Percentiles rank a stretch among this genome's conserved stretches.
These are phyloP conservation scores for Favolaschia claudopus DNA, from an alignment of 768 basidiomycete species.

Conservation along the genomic window DNA sequence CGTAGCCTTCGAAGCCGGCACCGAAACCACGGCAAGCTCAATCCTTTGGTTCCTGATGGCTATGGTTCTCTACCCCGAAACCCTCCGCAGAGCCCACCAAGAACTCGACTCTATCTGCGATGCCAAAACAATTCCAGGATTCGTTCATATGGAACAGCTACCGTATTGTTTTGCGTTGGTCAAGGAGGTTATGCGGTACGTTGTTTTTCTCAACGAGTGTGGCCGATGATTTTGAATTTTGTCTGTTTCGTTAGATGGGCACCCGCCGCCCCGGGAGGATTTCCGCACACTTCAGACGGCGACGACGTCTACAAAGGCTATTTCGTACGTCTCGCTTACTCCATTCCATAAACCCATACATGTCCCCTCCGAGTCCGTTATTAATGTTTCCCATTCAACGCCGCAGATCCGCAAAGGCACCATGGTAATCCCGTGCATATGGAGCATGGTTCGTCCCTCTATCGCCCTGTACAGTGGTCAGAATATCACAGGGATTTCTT, in stretches of 20 bases:
- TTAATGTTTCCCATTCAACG: not conserved
- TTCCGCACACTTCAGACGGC: constrained; percentile 18
- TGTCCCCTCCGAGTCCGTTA: too few relatives aligned
- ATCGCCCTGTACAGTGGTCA: too few relatives aligned
- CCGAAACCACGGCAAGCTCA: not conserved
- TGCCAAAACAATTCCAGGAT: not conserved
- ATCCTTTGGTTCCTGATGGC: constrained; percentile 1
- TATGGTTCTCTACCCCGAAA: constrained; percentile 24
- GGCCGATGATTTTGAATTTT: not conserved
- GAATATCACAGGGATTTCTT: too few relatives aligned
- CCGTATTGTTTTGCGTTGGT: too few relatives aligned
- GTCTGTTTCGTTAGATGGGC: constrained; percentile 19
- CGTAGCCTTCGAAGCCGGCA: not conserved
- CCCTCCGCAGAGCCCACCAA: constrained; percentile 9
- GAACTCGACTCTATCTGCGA: not conserved
- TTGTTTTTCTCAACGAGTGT: not conserved
- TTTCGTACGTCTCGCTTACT: not conserved
- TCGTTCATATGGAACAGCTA: not conserved
- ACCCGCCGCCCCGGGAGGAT: constrained; percentile 20
- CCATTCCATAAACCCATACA: too few relatives aligned
- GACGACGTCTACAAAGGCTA: constrained; percentile 31
- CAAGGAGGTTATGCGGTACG: not conserved
- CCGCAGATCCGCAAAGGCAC: not conserved
- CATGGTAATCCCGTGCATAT: not conserved
- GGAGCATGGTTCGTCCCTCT: not conserved